A percentile compares a stretch with the other conserved stretches of the same genome.
These are phyloP conservation scores for Arthrobotrys iridis DNA, from an alignment of 2,329 filamentous ascomycete genomes.

Conservation along the genomic window DNA sequence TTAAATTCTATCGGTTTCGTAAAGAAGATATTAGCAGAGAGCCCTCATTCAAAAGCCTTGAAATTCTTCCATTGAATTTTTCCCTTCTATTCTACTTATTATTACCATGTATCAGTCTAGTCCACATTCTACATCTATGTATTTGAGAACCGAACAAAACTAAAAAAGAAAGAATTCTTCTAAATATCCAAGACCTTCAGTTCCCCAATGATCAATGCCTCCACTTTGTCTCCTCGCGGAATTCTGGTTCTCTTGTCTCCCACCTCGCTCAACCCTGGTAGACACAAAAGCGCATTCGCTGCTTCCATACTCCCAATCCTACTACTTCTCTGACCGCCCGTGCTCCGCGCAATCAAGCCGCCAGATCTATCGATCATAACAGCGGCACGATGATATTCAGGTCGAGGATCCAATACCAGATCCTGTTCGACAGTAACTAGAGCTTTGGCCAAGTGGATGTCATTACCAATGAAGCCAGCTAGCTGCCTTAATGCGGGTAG, in stretches of 20 bases:
- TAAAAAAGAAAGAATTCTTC: conserved; percentile 36
- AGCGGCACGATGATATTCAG: conserved; percentile 89
- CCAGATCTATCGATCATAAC: conserved; percentile 72
- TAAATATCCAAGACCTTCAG: conserved; percentile 59
- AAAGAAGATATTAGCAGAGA: too few species aligned
- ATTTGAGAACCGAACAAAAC: background rate
- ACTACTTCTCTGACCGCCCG: conserved; percentile 88
- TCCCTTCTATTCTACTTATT: too few species aligned
- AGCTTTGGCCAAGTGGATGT: conserved; percentile 75
- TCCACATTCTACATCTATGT: too few species aligned
- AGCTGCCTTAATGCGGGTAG: conserved; percentile 83
- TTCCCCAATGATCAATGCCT: conserved; percentile 80
- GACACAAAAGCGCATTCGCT: conserved; percentile 84
- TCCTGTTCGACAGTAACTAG: conserved; percentile 77
- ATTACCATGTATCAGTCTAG: too few species aligned
- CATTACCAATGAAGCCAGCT: conserved; percentile 70
- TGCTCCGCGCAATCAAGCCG: conserved; percentile 77
- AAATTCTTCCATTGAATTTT: too few species aligned
- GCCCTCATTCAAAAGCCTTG: too few species aligned
- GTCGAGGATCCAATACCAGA: conserved; percentile 77
- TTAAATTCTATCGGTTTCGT: too few species aligned
- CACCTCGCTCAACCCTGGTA: conserved; percentile 73
- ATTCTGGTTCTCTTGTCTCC: conserved; percentile 72
- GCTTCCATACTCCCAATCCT: conserved; percentile 86
- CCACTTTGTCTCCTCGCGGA: conserved; percentile 64